A percentile compares a stretch with the other conserved stretches of the same genome.
phyloP scores from a whole-genome alignment of 2,329 filamentous ascomycete genomes.

The Penicillium sp. region DNA sequence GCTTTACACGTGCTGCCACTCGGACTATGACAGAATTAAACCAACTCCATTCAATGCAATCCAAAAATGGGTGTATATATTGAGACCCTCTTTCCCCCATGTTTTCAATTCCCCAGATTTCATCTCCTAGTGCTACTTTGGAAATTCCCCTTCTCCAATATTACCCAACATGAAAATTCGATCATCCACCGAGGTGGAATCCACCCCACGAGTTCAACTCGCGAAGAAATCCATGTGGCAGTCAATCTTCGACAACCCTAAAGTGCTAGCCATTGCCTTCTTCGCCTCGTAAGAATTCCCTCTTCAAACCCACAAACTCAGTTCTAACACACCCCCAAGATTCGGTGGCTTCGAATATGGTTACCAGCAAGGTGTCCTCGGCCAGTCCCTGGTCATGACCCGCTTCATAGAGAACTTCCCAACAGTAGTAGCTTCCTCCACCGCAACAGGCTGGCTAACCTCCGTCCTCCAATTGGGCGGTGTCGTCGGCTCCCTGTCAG shows the following conservation, averaged over 20 bases:
- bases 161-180: constrained; percentile 13
- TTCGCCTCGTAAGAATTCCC: constrained; percentile 43
- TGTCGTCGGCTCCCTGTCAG: constrained; percentile 43
- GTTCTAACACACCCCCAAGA: constrained; percentile 15
- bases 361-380: constrained; percentile 47
- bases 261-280: constrained; percentile 54
- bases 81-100: constrained; percentile 13
- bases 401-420: constrained; percentile 50
- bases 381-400: constrained; percentile 52
- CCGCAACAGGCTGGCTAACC: constrained; percentile 46
- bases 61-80: constrained; percentile 12
- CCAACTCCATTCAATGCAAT: neutral
- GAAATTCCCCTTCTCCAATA: neutral
- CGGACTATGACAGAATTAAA: constrained; percentile 6
- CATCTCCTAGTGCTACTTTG: neutral
- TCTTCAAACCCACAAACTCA: too few relatives aligned
- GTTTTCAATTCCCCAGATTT: constrained; percentile 11
- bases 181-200: constrained; percentile 16
- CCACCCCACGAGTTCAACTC: constrained; percentile 16
- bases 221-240: constrained; percentile 30
- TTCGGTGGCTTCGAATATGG: constrained; percentile 53
- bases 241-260: constrained; percentile 40
- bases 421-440: constrained; percentile 44
- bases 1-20: constrained; percentile 6
- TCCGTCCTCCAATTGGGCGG: constrained; percentile 55